These are phyloP conservation scores for Ogataea pignaliae DNA, from an alignment of 805 yeast species.

Conservation along the genomic window DNA sequence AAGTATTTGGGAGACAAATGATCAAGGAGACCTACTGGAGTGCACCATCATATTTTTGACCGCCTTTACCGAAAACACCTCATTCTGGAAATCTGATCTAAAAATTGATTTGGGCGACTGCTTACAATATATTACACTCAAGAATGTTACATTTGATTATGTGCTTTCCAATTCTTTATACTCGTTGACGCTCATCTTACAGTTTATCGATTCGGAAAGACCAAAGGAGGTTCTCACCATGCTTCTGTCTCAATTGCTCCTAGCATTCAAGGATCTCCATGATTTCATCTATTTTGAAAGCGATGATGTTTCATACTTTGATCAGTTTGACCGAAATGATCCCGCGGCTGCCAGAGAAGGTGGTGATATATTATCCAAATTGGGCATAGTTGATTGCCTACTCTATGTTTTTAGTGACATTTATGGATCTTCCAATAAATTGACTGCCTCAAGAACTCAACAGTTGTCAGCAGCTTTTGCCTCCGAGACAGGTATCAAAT, in stretches of 20 bases:
- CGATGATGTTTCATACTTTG: conserved; percentile 34
- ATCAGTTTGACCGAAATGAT: conserved; percentile 26
- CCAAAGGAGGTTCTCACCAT: conserved; percentile 41
- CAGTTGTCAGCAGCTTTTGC: conserved; percentile 40
- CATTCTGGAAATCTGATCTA: conserved; percentile 41
- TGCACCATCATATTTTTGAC: conserved; percentile 46
- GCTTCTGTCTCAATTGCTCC: conserved; percentile 14
- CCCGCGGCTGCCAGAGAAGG: conserved; percentile 23
- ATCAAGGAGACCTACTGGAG: conserved; percentile 44
- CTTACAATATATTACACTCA: conserved; percentile 43
- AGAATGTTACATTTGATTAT: conserved; percentile 60
- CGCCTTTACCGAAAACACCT: conserved; percentile 48
- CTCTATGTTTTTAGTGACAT: conserved; percentile 52
- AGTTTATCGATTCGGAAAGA: conserved; percentile 51
- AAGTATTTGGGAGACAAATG: conserved; percentile 49
- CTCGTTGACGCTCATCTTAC: conserved; percentile 50
- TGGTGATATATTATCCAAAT: conserved; percentile 30
- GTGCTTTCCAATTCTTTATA: conserved; percentile 49
- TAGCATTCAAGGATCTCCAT: conserved; percentile 12
- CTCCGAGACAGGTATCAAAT: conserved; percentile 34
- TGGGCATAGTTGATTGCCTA: conserved; percentile 40
- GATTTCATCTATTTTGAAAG: conserved; percentile 27
- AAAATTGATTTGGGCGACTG: conserved; percentile 40
- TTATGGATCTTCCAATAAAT: conserved; percentile 47
- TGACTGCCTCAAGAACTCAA: conserved; percentile 42